A percentile compares a stretch with the other conserved stretches of the same genome.
Conservation (phyloP, 345 rosid species). For the Brassica incana region DNA sequence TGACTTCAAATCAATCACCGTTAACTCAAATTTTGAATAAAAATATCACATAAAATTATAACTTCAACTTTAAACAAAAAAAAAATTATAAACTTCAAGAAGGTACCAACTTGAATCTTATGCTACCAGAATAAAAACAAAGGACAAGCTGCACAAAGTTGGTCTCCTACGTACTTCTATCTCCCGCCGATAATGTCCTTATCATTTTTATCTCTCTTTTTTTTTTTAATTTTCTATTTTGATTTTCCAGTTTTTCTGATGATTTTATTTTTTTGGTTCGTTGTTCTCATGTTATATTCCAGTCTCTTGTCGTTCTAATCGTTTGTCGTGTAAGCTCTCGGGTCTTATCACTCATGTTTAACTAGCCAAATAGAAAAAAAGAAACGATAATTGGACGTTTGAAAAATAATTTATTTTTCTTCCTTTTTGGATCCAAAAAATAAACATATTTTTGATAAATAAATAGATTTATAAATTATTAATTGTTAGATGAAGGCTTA, state of each 20-base stretch:
- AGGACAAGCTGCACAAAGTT: neutral
- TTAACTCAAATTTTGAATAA: neutral
- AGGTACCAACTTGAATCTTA: conserved; percentile 28
- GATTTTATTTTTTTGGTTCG: neutral
- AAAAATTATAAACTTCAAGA: neutral
- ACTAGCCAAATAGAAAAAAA: neutral
- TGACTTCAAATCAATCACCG: conserved; percentile 10
- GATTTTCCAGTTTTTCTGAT: neutral
- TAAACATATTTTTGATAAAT: neutral
- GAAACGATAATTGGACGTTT: neutral
- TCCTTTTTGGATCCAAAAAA: neutral
- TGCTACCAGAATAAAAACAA: conserved; percentile 6
- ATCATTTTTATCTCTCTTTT: neutral
- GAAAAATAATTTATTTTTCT: neutral
- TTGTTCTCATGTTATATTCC: conserved; percentile 4
- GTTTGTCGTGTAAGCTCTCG: neutral
- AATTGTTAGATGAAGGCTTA: neutral
- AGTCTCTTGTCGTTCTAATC: neutral
- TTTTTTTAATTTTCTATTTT: neutral
- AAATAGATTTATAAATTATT: neutral
- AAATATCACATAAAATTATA: neutral
- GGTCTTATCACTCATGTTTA: neutral
- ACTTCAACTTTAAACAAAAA: too few relatives aligned
- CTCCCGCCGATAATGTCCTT: neutral
- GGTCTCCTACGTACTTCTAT: neutral